Conservation (phyloP, 192 early-diverging fungal genomes). For the Backusella psychrophila region DNA sequence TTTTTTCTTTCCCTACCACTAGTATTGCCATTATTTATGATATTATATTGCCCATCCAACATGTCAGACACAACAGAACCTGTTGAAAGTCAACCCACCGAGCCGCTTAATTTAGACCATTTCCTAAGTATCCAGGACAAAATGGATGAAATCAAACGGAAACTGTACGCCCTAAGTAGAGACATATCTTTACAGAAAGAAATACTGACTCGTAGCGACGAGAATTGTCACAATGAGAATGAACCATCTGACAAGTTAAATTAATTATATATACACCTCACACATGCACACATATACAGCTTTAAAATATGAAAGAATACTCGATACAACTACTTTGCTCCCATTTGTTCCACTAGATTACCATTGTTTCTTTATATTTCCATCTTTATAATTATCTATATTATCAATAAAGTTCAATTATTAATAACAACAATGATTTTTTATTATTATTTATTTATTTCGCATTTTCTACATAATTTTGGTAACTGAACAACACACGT, state of each 20-base stretch:
- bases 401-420: neutral
- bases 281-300: neutral
- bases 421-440: neutral
- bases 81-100: neutral
- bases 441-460: neutral
- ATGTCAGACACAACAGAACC: conserved; percentile 7
- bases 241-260: neutral
- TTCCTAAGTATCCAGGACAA: neutral
- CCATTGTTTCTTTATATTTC: neutral
- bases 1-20: neutral
- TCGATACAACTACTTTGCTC: neutral
- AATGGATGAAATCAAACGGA: conserved; percentile 3
- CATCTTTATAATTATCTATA: neutral
- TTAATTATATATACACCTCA: conserved; percentile 2
- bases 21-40: neutral
- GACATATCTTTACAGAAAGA: conserved; percentile 1
- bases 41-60: neutral
- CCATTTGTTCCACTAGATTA: neutral
- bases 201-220: neutral
- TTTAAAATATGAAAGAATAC: neutral
- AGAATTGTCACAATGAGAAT: neutral
- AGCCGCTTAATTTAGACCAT: neutral
- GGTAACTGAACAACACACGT: neutral
- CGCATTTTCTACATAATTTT: neutral
- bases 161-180: neutral